Evolutionary conservation across 1,284 basidiomycete species (phyloP).

Genomic region (Melanopsichium pennsylvanicum): DNA sequence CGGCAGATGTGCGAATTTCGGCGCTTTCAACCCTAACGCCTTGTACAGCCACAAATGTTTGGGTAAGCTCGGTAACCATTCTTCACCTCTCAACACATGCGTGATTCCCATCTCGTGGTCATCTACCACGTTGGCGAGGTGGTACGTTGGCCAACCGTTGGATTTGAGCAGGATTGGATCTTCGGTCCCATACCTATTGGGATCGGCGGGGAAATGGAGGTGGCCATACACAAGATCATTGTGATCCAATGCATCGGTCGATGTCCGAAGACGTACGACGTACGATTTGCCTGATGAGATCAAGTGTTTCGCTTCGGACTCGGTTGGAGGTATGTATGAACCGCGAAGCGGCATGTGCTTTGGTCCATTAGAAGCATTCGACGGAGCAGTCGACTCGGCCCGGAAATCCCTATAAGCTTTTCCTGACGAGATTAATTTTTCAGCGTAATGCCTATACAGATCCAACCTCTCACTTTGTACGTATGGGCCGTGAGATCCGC

Average conservation of each 20-base stretch:
- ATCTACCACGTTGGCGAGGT: constrained; percentile 93
- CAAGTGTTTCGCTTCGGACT: constrained; percentile 80
- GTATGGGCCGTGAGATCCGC: constrained; percentile 55
- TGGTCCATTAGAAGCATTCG: constrained; percentile 72
- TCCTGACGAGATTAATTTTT: constrained; percentile 80
- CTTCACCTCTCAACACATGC: constrained; percentile 95
- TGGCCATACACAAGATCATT: constrained; percentile 79
- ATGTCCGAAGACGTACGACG: constrained; percentile 74
- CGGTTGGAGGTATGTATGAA: constrained; percentile 78
- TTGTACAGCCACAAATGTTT: constrained; percentile 90
- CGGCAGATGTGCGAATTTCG: constrained; percentile 88
- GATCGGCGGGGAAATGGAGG: constrained; percentile 72
- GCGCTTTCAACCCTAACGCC: constrained; percentile 76
- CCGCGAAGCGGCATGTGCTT: constrained; percentile 76
- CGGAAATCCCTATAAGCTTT: constrained; percentile 97
- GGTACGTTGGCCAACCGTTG: constrained; percentile 93
- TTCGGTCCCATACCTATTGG: constrained; percentile 68
- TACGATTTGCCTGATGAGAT: constrained; percentile 79
- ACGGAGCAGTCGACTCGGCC: constrained; percentile 68
- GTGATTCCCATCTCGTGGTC: constrained; percentile 95
- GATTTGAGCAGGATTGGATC: constrained; percentile 93
- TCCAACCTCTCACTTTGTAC: constrained; percentile 84
- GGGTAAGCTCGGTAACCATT: constrained; percentile 95
- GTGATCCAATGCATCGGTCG: constrained; percentile 31
- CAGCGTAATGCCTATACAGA: constrained; percentile 79